Conservation (phyloP, 2,329 filamentous ascomycete species). For the Claviceps arundinis region DNA sequence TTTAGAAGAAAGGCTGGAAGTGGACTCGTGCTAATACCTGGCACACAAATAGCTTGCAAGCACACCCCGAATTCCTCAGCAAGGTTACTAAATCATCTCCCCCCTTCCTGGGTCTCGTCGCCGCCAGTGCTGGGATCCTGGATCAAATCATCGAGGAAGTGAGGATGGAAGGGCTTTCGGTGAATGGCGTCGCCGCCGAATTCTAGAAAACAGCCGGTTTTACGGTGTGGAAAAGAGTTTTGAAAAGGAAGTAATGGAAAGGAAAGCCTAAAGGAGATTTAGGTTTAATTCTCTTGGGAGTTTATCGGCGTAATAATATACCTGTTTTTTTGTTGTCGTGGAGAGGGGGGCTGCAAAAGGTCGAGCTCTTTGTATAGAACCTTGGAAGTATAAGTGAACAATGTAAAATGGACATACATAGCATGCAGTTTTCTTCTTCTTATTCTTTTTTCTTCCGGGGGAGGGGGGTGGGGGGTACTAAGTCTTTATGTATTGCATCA, state of each 20-base stretch:
- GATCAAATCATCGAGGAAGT: conserved; percentile 21
- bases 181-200: neutral
- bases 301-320: neutral
- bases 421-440: neutral
- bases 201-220: neutral
- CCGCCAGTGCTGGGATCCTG: conserved; percentile 58
- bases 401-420: too few species aligned
- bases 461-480: too few species aligned
- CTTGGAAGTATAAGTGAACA: too few species aligned
- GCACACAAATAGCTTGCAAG: conserved; percentile 48
- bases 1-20: neutral
- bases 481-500: too few species aligned
- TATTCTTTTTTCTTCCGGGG: neutral
- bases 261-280: neutral
- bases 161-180: neutral
- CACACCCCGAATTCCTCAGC: conserved; percentile 75
- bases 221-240: too few species aligned
- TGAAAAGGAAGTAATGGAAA: too few species aligned
- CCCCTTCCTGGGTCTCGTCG: conserved; percentile 75
- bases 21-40: neutral
- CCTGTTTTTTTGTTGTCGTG: too few species aligned
- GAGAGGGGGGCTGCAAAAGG: too few species aligned
- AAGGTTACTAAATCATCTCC: conserved; percentile 22
- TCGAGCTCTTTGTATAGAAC: too few species aligned
- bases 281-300: neutral